Base-by-base conservation (phyloP, 345 rosid genomes). In the Hevea brasiliensis region DNA sequence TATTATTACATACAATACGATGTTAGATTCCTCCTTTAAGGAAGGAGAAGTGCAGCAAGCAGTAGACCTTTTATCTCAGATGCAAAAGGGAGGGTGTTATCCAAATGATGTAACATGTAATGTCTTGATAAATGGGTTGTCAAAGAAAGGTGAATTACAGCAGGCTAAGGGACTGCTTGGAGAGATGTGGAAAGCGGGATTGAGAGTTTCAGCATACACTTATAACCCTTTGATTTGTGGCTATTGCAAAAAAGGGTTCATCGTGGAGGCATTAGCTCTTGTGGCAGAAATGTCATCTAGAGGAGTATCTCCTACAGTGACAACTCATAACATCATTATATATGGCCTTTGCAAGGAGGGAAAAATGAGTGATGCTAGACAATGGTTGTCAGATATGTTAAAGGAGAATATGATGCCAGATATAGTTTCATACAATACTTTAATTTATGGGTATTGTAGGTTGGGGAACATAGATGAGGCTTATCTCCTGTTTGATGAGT, bases 391-490 rank as follows among this genome's bases (percentile, higher is more conserved):
- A 18, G 78, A 70, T 70, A 84, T 89, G 92, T 50, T 64, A 72
- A 76, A 77, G 74, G 83, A 60, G 74, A 84, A 84, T 74, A 13
- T 81, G 53, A 61, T 18, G 51, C 92, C 90, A 13, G 90, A 89
- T 76, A 73, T 91, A 74, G 74, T 91, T 76, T 89, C 97, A 29
- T 89, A 87, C 74, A 89, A 89, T 79, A 85, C 85, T 69, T 75
- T 89, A 26, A 84, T 91, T 68, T 77, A 81, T 76, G 89, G 97
- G 26, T 88, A 87, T 71, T 81, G 91, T 67, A 87, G 83, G 75
- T 53, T 74, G 47, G 86, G 92, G 68, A 79, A 86, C 76, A 68
- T 84, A 47, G 76, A 62, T 61, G 90, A 88, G 79, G 90, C 94
- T 63, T 85, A 88, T 76, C 84, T 77, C 75, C 72, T 91, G 85